Percentiles rank a stretch among this genome's conserved stretches.
Evolutionary conservation across 2,329 filamentous ascomycete genomes (phyloP).

Genomic region (Epichloe baconii): DNA sequence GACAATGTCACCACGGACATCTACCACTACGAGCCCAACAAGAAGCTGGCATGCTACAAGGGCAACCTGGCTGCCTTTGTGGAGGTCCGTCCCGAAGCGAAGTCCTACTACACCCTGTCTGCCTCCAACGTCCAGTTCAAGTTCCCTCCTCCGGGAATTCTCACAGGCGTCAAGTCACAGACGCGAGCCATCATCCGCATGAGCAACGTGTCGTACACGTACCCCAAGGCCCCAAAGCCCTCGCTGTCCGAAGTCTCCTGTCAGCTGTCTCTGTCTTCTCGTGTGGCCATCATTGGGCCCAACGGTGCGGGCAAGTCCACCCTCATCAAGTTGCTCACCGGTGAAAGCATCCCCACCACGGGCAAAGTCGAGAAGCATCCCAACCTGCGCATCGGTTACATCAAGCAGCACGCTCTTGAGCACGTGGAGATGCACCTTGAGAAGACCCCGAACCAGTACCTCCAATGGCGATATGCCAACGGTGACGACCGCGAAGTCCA

Average conservation of each 20-base stretch:
- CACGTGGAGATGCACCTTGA: slow-evolving; percentile 99
- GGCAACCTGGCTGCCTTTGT: slow-evolving; percentile 79
- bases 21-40: slow-evolving; percentile 91
- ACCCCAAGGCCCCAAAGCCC: slow-evolving; percentile 77
- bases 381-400: slow-evolving; percentile 96
- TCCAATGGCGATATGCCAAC: slow-evolving; percentile 96
- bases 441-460: slow-evolving; percentile 97
- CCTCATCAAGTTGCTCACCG: slow-evolving; percentile 92
- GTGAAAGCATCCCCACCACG: slow-evolving; percentile 69
- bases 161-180: slow-evolving; percentile 88
- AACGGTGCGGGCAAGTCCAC: slow-evolving; percentile 98
- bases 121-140: slow-evolving; percentile 88
- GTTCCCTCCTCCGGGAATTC: slow-evolving; percentile 88
- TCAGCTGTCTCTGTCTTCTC: slow-evolving; percentile 75
- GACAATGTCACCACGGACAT: slow-evolving; percentile 98
- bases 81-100: slow-evolving; percentile 79
- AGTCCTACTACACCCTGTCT: slow-evolving; percentile 95
- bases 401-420: slow-evolving; percentile 97
- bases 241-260: slow-evolving; percentile 83
- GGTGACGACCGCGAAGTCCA: slow-evolving; percentile 94
- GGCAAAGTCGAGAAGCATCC: slow-evolving; percentile 97
- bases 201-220: slow-evolving; percentile 83
- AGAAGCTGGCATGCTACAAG: slow-evolving; percentile 83
- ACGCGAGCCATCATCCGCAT: slow-evolving; percentile 93
- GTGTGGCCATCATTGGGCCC: slow-evolving; percentile 89